Evolutionary conservation across 1,284 basidiomycete genomes (phyloP).

Genomic region (Porogramme epimiltina): DNA sequence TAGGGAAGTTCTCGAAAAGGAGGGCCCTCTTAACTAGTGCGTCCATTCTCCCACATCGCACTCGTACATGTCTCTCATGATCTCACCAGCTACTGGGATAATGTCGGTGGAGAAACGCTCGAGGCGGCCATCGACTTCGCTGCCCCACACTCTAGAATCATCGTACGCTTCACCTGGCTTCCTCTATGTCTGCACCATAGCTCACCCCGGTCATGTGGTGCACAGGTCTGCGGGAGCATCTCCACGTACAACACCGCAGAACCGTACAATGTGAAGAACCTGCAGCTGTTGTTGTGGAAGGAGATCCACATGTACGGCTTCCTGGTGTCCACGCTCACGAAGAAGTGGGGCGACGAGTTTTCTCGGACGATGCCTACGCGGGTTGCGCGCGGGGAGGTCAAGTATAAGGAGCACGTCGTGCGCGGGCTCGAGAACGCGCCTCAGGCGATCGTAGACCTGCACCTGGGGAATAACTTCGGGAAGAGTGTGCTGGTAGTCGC

Average conservation of each 20-base stretch:
- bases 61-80: not conserved
- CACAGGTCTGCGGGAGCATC: conserved; percentile 31
- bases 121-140: conserved; percentile 55
- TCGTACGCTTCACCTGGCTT: conserved; percentile 36
- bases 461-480: conserved; percentile 57
- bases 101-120: conserved; percentile 67
- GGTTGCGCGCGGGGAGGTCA: conserved; percentile 59
- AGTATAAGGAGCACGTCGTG: conserved; percentile 56
- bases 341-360: conserved; percentile 45
- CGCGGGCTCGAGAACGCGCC: conserved; percentile 54
- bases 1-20: conserved; percentile 51
- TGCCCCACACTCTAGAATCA: conserved; percentile 51
- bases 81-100: conserved; percentile 45
- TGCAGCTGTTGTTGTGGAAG: conserved; percentile 46
- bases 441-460: conserved; percentile 54
- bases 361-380: conserved; percentile 53
- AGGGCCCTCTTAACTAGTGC: conserved; percentile 42
- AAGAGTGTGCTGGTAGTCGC: conserved; percentile 58
- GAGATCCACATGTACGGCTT: conserved; percentile 63
- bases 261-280: conserved; percentile 32
- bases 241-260: conserved; percentile 31
- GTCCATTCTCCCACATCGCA: not conserved
- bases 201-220: too few species aligned
- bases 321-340: conserved; percentile 45
- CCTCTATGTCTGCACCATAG: not conserved